phyloP scores from a whole-genome alignment of 768 basidiomycete species.

The Suillus sp. region DNA sequence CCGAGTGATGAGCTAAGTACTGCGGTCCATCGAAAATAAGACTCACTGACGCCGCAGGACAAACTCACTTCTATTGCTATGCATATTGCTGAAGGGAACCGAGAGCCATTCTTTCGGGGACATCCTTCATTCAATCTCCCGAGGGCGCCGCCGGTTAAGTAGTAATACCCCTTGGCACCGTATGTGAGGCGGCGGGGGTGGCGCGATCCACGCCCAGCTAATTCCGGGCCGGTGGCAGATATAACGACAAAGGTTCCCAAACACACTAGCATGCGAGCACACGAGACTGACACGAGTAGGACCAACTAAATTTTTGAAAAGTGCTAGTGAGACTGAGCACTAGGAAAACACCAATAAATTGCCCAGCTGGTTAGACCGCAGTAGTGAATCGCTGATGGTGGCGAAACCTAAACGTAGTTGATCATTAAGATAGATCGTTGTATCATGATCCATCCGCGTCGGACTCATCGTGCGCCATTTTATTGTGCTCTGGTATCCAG shows the following conservation, averaged over 20 bases:
- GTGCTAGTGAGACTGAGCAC: neutral
- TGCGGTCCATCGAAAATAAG: neutral
- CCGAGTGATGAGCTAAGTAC: neutral
- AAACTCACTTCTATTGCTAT: neutral
- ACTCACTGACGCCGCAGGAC: neutral
- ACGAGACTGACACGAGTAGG: too few relatives aligned
- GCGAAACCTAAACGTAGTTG: neutral
- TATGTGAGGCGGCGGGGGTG: constrained; percentile 30
- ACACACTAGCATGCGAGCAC: neutral
- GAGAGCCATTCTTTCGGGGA: constrained; percentile 48
- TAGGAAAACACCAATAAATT: neutral
- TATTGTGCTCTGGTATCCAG: neutral
- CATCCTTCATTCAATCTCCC: constrained; percentile 50
- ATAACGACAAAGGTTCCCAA: neutral
- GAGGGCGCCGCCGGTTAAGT: constrained; percentile 38
- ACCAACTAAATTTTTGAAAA: too few relatives aligned
- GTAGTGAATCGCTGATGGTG: neutral
- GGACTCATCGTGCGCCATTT: neutral
- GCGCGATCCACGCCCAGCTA: neutral
- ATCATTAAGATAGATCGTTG: neutral
- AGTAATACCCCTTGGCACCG: constrained; percentile 38
- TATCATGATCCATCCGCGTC: neutral
- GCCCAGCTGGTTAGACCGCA: neutral
- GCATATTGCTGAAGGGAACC: constrained; percentile 41
- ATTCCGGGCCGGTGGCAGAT: neutral